phyloP scores from a whole-genome alignment of 768 basidiomycete genomes.

The Leccinum disarticulatum region DNA sequence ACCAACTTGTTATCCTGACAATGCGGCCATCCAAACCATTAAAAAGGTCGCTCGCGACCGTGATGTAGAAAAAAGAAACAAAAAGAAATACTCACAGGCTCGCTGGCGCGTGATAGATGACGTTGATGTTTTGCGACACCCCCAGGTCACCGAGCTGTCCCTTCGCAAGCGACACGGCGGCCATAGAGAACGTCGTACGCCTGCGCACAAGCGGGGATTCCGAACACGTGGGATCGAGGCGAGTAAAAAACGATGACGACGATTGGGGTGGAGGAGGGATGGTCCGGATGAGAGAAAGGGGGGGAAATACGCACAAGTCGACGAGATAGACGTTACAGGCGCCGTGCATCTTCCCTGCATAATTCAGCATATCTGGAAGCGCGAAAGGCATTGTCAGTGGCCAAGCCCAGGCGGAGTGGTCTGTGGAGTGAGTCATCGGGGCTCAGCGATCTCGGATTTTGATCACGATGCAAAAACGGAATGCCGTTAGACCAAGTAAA shows the following conservation, averaged over 20 bases:
- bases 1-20: not conserved
- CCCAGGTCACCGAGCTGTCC: constrained; percentile 31
- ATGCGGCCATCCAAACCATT: not conserved
- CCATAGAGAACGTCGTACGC: constrained; percentile 42
- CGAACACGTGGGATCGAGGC: not conserved
- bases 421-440: not conserved
- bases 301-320: constrained; percentile 43
- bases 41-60: not conserved
- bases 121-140: constrained; percentile 48
- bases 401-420: not conserved
- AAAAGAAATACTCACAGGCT: constrained; percentile 31
- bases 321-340: constrained; percentile 45
- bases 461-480: not conserved
- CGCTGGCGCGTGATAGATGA: constrained; percentile 45
- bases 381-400: not conserved
- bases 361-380: constrained; percentile 47
- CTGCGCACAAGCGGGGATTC: constrained; percentile 25
- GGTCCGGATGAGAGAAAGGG: not conserved
- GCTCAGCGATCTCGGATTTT: not conserved
- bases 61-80: not conserved
- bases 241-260: not conserved
- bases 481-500: not conserved
- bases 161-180: constrained; percentile 34
- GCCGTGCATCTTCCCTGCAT: constrained; percentile 37
- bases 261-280: not conserved